Conservation (phyloP, 495 filamentous ascomycete species). For the Daldinia vernicosa region DNA sequence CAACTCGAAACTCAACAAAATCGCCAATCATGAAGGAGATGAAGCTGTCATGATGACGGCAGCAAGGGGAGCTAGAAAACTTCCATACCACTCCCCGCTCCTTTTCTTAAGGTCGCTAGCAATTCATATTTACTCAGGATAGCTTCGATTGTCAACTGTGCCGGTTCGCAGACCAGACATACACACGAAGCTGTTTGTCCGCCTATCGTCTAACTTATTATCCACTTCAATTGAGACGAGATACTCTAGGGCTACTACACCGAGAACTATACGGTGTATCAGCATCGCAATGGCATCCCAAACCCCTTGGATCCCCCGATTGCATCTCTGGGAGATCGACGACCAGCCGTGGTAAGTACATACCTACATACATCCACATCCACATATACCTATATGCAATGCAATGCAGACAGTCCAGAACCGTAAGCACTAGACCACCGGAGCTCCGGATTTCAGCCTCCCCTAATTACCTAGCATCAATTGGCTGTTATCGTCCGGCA, state of each 20-base stretch:
- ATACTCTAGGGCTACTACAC: neutral
- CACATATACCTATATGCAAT: neutral
- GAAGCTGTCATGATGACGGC: conserved; percentile 34
- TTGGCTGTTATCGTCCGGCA: conserved; percentile 13
- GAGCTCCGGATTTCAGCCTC: conserved; percentile 21
- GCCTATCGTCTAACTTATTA: neutral
- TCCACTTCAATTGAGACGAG: neutral
- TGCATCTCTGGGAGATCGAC: conserved; percentile 66
- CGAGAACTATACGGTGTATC: neutral
- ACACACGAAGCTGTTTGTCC: neutral
- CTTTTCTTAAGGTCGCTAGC: neutral
- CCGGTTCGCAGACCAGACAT: conserved; percentile 12
- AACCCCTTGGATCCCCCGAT: conserved; percentile 56
- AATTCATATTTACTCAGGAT: neutral
- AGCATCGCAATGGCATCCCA: conserved; percentile 49
- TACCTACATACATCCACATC: neutral
- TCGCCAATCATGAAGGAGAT: conserved; percentile 23
- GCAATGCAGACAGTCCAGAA: neutral
- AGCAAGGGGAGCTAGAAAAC: conserved; percentile 1
- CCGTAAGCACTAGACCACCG: conserved; percentile 30
- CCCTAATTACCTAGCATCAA: conserved; percentile 14
- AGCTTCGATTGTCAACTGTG: conserved; percentile 19
- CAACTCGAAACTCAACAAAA: conserved; percentile 35
- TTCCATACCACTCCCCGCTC: neutral
- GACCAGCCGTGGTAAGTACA: conserved; percentile 60